These are phyloP conservation scores for Mortierella sp. DNA, from an alignment of 371 early-diverging fungal species.

Conservation along the genomic window DNA sequence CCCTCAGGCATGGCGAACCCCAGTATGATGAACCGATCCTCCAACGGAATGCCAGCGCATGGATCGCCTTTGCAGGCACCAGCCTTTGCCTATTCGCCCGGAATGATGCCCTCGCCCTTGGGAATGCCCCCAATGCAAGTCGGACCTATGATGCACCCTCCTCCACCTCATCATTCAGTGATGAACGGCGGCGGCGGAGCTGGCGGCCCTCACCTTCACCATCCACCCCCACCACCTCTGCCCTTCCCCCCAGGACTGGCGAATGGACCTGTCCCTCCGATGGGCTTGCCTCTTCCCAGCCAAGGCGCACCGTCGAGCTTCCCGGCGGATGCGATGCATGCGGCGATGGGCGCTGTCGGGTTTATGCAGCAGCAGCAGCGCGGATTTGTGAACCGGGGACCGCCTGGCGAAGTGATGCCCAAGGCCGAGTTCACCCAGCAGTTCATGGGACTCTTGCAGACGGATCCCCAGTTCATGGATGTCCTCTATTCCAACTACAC, in stretches of 20 bases:
- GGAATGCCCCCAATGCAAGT: slow-evolving; percentile 29
- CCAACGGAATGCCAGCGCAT: slow-evolving; percentile 49
- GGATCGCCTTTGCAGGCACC: slow-evolving; percentile 53
- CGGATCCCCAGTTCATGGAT: slow-evolving; percentile 56
- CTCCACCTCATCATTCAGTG: slow-evolving; percentile 18
- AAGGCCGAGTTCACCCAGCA: slow-evolving; percentile 44
- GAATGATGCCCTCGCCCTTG: slow-evolving; percentile 63
- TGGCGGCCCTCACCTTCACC: slow-evolving; percentile 7
- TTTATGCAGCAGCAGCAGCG: slow-evolving; percentile 53
- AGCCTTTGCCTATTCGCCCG: slow-evolving; percentile 61
- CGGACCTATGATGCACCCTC: slow-evolving; percentile 40
- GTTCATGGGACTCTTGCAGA: slow-evolving; percentile 36
- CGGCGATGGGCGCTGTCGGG: slow-evolving; percentile 54
- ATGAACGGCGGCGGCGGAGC: slow-evolving; percentile 1
- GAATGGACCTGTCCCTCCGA: slow-evolving; percentile 13
- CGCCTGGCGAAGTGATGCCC: slow-evolving; percentile 32
- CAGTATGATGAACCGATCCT: slow-evolving; percentile 32
- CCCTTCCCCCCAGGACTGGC: slow-evolving; percentile 27
- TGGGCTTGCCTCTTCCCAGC: slow-evolving; percentile 36
- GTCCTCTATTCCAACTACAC: slow-evolving; percentile 52
- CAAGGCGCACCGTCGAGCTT: slow-evolving; percentile 22
- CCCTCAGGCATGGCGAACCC: slow-evolving; percentile 26
- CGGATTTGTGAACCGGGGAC: slow-evolving; percentile 29
- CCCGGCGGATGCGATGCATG: slow-evolving; percentile 56
- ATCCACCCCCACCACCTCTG: slow-evolving; percentile 31